These are phyloP conservation scores for Stemphylium vesicarium DNA, from an alignment of 2,329 filamentous ascomycete genomes.

Conservation along the genomic window DNA sequence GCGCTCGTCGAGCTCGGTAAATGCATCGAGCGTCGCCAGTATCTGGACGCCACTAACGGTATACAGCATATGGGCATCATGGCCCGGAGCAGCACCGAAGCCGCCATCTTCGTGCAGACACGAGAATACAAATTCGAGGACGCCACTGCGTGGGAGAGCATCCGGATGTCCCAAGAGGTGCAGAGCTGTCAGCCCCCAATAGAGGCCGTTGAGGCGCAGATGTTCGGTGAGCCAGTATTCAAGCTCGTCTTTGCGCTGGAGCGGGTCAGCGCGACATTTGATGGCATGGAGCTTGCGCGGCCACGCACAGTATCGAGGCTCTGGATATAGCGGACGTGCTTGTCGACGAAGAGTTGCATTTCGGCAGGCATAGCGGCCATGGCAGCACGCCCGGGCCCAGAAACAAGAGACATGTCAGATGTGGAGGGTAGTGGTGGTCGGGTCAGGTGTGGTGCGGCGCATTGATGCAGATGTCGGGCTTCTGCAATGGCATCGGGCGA, in stretches of 20 bases:
- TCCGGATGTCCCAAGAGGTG: conserved; percentile 83
- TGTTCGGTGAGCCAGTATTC: conserved; percentile 99
- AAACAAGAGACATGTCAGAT: conserved; percentile 63
- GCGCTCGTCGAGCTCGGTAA: conserved; percentile 78
- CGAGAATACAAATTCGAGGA: conserved; percentile 93
- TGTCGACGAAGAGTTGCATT: conserved; percentile 62
- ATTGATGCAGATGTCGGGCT: conserved; percentile 5
- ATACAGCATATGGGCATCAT: conserved; percentile 95
- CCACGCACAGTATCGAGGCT: conserved; percentile 78
- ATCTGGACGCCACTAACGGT: conserved; percentile 96
- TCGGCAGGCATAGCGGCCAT: conserved; percentile 53
- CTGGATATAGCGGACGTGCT: conserved; percentile 92
- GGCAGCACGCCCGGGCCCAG: conserved; percentile 62
- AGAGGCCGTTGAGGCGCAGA: conserved; percentile 90
- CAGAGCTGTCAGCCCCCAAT: conserved; percentile 92
- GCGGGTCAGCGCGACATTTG: conserved; percentile 47
- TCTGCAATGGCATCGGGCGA: conserved; percentile 2
- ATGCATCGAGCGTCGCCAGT: conserved; percentile 81
- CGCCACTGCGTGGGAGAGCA: conserved; percentile 77
- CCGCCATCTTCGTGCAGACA: conserved; percentile 89
- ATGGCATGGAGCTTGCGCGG: conserved; percentile 23
- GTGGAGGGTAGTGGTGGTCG: conserved; percentile 1
- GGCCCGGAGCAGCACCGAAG: conserved; percentile 90
- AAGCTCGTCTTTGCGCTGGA: conserved; percentile 84
- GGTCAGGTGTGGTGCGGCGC: conserved; percentile 4